phyloP scores from a whole-genome alignment of 352 stramenopile genomes.

The Blastocystis hominis region DNA sequence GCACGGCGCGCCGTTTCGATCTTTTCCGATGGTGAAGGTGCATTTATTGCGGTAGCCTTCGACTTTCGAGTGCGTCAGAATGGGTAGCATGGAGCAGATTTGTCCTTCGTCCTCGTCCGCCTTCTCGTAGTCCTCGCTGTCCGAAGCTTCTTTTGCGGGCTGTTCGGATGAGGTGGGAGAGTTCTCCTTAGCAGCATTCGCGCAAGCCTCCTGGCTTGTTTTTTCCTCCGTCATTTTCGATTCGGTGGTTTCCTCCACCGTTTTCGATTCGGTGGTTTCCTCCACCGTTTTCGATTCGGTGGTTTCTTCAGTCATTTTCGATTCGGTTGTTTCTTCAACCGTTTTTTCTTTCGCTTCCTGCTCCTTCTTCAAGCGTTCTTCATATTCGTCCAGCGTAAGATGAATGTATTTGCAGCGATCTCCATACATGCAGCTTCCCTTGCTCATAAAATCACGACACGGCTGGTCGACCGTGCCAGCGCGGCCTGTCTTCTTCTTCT shows the following conservation, averaged over 20 bases:
- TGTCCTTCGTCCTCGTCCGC: constrained; percentile 12
- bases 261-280: neutral
- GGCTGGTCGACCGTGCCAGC: constrained; percentile 65
- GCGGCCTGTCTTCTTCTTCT: constrained; percentile 64
- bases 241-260: neutral
- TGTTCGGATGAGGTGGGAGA: neutral
- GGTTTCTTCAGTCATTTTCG: neutral
- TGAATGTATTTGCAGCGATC: constrained; percentile 52
- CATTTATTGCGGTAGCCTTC: constrained; percentile 51
- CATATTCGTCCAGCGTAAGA: constrained; percentile 14
- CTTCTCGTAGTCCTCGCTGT: neutral
- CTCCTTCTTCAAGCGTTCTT: neutral
- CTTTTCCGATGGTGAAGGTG: constrained; percentile 44
- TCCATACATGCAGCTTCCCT: constrained; percentile 33
- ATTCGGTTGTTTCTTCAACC: neutral
- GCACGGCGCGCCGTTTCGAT: neutral
- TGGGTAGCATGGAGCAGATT: constrained; percentile 37
- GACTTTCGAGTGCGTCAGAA: neutral
- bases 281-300: neutral
- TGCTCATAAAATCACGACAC: constrained; percentile 58
- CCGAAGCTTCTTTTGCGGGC: neutral
- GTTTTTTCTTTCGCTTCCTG: neutral
- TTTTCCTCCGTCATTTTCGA: neutral
- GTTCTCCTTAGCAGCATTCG: neutral
- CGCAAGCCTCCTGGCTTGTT: neutral